Base-by-base conservation (phyloP, 148 eudicot species). In the Rhododendron williamsianum region DNA sequence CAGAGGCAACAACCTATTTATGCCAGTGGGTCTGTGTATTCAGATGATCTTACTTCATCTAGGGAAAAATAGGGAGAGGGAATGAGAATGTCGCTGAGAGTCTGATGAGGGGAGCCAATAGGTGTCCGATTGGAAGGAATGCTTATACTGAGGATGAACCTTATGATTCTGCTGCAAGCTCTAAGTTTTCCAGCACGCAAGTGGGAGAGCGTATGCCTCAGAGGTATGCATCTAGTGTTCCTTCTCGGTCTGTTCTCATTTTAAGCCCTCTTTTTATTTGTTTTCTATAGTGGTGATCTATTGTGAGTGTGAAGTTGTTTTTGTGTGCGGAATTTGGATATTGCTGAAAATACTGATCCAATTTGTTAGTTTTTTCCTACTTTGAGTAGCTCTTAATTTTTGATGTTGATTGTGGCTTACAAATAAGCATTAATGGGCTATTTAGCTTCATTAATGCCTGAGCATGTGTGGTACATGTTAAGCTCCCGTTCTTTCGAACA, bases 11-110 rank as follows among this genome's bases (percentile, higher is more conserved):
- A 87, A 21, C 82, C 88, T 30, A 88, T 85, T 33, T 90, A 92
- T 87, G 90, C 90, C 51, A 93, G 98, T 89, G 98, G 92, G 72
- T 89, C 91, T 74, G 15, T 90, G 83, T 92, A 89, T 51, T 93
- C 98, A 33, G 96, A 90, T 78, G 98, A 95, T 89, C 96, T 95
- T 56, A 92, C 89, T 83, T 95, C 98, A 9, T 95, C 96, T 2
- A 88, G 90, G 88, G 98, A 95, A 87, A 89, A 43, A 83, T 90
- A 49, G 89, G 86, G 78, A 93, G 86, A 88, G 88, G 89, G 88
- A 71, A 74, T 58, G 89, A 81, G 63, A 35, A 54, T 51, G 92
- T 82, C 72, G 85, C 85, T 23, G 91, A 89, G 80, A 87, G 91
- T 72, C 10, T 89, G 81, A 87, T 45, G 51, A 89, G 89, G 67